Base-by-base conservation (phyloP, 2,329 filamentous ascomycete species). In the Stagonosporopsis chrysanthemi region DNA sequence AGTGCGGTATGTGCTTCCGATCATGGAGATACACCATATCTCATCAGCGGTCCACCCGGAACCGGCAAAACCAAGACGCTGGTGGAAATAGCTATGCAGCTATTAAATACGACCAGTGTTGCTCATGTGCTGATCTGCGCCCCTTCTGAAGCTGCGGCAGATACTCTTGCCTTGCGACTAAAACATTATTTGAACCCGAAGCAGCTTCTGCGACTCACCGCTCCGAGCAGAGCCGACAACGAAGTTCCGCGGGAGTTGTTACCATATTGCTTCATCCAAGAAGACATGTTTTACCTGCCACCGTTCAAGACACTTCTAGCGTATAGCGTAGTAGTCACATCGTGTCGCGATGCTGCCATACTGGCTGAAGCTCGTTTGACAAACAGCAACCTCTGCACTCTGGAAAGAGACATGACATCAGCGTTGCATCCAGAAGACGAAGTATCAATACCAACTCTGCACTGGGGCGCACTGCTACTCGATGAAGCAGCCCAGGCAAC, bases 11-110 rank as follows among this genome's bases (percentile, higher is more conserved):
- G 78, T 26, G 64, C 64, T 12, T 65, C 73, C 35, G 69, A 77
- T 14, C 83, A 80, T 66, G 81, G 81, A 6, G 69, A 63, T 14
- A 60, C 82, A 6, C 80, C 81, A 3, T 83, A 79, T 59, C 70
- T 82, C 9, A 79, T 83, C 17, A 78, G 76, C 7, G 81, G 81
- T 0, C 81, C 81, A 9, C 81, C 81, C 11, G 81, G 81, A n/a
- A 83, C 81, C 6, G 81, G 81, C 0, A 83, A 83, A 63, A 83
- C 81, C 8, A 82, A 82, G 56, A 82, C 80, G 2, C 62, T 82
- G 1, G 80, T 82, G 17, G 81, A 82, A 64, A 73, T 73, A 48
- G 76, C 79, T 9, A 62, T 78, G 56, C 72, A 75, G 41, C 56
- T 75, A 2, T 61, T 74, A 4, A 58, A 71, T 2, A 62, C 60